Evolutionary conservation across 1,284 basidiomycete genomes (phyloP), one percentile per base, ranked within the genome.

Genomic region (Gymnopus androsaceus): DNA sequence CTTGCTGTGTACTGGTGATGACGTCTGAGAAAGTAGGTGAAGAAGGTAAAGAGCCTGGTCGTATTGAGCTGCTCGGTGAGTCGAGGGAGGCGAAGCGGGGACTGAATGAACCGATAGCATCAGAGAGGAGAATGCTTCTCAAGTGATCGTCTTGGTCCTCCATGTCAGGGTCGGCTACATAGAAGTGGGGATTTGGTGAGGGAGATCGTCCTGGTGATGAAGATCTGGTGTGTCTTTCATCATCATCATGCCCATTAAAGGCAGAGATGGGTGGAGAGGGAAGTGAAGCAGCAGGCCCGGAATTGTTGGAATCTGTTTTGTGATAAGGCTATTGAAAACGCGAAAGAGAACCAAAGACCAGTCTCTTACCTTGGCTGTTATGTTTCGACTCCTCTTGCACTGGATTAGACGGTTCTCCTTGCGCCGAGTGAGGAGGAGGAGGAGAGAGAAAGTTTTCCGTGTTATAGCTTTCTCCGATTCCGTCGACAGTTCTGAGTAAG

Each of bases 51-150:
- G 59, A 51, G 15, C 51, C 34, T n/a, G 64, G 55, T 28, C 57
- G 38, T 15, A 64, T 60, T 9, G 70, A 63, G 47, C 59, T 64
- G 6, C 59, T 55, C 14, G 74, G 72, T 30, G 77, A 78, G 19
- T 71, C 73, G 27, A 76, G 64, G 2, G 72, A 70, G 14, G 68
- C 64, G 56, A 76, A 76, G 1, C 66, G 64, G 14, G 70, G 69
- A 34, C 49, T 51, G 15, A 30, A 21, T 38, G 56, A 51, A 49
- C 45, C 37, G 34, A 42, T 28, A 36, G 50, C 9, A 33, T 46
- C 17, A 25, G 51, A 52, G 3, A 53, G 42, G 6, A 53, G 21
- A 15, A 54, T 23, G 19, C 21, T 25, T 9, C 2, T 30, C 19
- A 30, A 19, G 45, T 44, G 46, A 34, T 7, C 34, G 38, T 23